Conservation (phyloP, 306 rosid species). For the Gleditsia sinensis region DNA sequence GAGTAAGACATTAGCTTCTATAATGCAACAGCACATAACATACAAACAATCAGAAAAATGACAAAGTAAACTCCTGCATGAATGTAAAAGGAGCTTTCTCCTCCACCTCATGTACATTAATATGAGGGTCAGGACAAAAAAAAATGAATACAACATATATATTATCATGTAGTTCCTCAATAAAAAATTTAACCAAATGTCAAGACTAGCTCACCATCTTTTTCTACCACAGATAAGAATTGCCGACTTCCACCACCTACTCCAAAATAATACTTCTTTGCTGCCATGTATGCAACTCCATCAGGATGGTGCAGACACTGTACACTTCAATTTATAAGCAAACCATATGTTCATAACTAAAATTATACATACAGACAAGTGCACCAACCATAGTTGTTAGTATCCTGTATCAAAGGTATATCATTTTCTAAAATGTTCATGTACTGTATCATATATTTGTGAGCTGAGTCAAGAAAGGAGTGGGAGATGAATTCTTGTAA, state of each 20-base stretch:
- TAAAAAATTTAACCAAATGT: not conserved
- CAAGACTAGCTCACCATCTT: slow-evolving; percentile 66
- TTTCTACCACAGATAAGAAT: slow-evolving; percentile 75
- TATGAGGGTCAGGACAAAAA: not conserved
- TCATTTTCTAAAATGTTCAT: not conserved
- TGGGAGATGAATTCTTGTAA: too few relatives aligned
- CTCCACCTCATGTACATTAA: not conserved
- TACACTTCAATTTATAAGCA: slow-evolving; percentile 28
- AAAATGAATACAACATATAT: not conserved
- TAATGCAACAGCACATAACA: not conserved
- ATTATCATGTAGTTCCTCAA: not conserved
- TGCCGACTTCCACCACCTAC: slow-evolving; percentile 89
- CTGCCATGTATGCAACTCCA: slow-evolving; percentile 83
- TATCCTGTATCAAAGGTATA: not conserved
- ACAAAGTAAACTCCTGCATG: not conserved
- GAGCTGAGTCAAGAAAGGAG: too few relatives aligned
- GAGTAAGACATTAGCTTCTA: not conserved
- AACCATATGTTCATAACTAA: slow-evolving; percentile 5
- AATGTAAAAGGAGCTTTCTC: not conserved
- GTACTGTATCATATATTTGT: not conserved
- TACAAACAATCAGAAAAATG: not conserved
- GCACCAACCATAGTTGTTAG: not conserved
- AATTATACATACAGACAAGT: slow-evolving; percentile 25
- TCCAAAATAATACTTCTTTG: slow-evolving; percentile 95
- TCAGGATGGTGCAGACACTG: slow-evolving; percentile 64